phyloP scores from a whole-genome alignment of 2,329 filamentous ascomycete genomes.

The Diaporthe aspalathi region DNA sequence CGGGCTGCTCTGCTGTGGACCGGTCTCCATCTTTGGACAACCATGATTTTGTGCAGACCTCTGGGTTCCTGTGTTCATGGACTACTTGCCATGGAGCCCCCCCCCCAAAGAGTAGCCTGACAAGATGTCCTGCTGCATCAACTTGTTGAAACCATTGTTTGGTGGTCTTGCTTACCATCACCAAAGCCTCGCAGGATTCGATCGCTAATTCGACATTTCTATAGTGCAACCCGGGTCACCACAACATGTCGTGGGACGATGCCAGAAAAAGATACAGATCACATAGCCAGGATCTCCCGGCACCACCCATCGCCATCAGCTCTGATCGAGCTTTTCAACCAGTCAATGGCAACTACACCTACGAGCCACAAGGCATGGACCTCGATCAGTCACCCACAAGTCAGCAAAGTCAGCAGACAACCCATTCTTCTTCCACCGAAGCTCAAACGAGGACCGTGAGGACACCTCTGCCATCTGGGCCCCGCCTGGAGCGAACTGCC shows the following conservation, averaged over 20 bases:
- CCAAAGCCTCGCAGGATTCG: no score
- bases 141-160: background rate
- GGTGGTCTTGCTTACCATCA: no score
- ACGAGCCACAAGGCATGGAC: constrained; percentile 67
- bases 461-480: constrained; percentile 67
- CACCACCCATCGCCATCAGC: constrained; percentile 13
- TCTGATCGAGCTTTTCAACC: constrained; percentile 22
- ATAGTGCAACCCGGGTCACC: constrained; percentile 69
- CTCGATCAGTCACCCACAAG: constrained; percentile 57
- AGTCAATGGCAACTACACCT: constrained; percentile 50
- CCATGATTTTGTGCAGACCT: background rate
- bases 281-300: constrained; percentile 62
- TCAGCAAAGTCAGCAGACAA: constrained; percentile 51
- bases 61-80: background rate
- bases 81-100: background rate
- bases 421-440: constrained; percentile 48
- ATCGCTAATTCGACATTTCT: background rate
- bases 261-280: constrained; percentile 66
- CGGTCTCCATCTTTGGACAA: background rate
- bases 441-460: constrained; percentile 63
- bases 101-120: background rate
- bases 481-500: constrained; percentile 63
- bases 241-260: constrained; percentile 71
- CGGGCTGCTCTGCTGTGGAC: background rate
- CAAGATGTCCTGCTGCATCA: background rate